These are phyloP conservation scores for Lagerstroemia speciosa DNA, from an alignment of 345 rosid species.

Conservation along the genomic window DNA sequence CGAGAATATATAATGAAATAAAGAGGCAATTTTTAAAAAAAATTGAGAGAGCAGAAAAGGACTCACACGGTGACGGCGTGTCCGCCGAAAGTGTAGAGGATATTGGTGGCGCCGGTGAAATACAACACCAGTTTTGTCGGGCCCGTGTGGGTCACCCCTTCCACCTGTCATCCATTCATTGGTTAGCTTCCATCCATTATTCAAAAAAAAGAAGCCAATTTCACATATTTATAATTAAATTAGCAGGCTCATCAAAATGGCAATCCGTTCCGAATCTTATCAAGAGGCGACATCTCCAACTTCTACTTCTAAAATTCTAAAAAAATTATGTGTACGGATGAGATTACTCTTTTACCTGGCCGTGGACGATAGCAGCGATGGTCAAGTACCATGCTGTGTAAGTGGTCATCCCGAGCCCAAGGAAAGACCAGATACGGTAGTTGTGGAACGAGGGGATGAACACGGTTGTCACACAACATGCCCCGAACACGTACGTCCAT, in stretches of 20 bases:
- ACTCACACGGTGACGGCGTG: conserved; percentile 85
- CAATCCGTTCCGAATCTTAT: no score
- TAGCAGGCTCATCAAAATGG: no score
- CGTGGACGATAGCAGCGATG: conserved; percentile 48
- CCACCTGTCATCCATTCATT: conserved; percentile 23
- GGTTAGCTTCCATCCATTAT: background rate
- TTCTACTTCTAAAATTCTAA: background rate
- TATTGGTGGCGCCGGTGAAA: conserved; percentile 88
- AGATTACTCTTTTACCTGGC: conserved; percentile 37
- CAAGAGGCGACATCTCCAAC: no score
- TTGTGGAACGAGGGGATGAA: conserved; percentile 79
- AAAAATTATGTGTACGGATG: background rate
- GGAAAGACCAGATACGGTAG: conserved; percentile 79
- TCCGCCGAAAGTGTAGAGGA: conserved; percentile 81
- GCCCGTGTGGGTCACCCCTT: conserved; percentile 56
- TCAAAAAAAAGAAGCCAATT: background rate
- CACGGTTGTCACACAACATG: conserved; percentile 76
- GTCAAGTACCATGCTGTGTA: conserved; percentile 89
- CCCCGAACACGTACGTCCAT: conserved; percentile 89
- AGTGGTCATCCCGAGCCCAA: conserved; percentile 80
- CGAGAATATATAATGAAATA: no score
- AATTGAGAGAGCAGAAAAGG: background rate
- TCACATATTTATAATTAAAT: background rate
- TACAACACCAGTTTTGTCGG: conserved; percentile 56
- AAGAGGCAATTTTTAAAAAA: no score